A percentile compares a stretch with the other conserved stretches of the same genome.
phyloP scores from a whole-genome alignment of 2,329 filamentous ascomycete genomes.

The Colletotrichum costaricense region DNA sequence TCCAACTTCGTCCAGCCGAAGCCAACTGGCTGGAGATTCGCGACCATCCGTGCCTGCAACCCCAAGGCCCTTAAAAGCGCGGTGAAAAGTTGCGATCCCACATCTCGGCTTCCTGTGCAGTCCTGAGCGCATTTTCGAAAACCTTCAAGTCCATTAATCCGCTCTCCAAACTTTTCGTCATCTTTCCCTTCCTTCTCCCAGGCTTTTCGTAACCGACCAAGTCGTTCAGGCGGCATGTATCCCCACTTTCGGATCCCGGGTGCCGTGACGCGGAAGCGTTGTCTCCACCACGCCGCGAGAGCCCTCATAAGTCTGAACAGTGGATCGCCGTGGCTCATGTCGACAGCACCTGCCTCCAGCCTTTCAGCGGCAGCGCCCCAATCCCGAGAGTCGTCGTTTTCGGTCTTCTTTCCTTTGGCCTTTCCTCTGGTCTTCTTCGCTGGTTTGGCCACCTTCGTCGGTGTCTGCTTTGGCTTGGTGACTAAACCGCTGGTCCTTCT shows the following conservation, averaged over 20 bases:
- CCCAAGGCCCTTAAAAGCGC: conserved; percentile 84
- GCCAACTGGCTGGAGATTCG: conserved; percentile 85
- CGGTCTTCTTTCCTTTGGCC: conserved; percentile 49
- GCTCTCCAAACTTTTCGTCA: conserved; percentile 78
- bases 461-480: conserved; percentile 48
- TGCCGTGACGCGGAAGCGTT: conserved; percentile 80
- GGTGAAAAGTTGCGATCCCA: conserved; percentile 90
- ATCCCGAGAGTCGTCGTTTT: conserved; percentile 60
- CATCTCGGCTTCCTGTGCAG: conserved; percentile 85
- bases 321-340: conserved; percentile 87
- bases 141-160: conserved; percentile 71
- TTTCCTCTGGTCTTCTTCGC: conserved; percentile 48
- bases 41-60: conserved; percentile 84
- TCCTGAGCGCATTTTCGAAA: conserved; percentile 76
- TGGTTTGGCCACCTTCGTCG: conserved; percentile 42
- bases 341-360: conserved; percentile 76
- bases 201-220: conserved; percentile 79
- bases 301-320: conserved; percentile 80
- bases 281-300: conserved; percentile 89
- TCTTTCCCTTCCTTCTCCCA: conserved; percentile 74
- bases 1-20: conserved; percentile 93
- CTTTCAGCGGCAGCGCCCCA: conserved; percentile 79
- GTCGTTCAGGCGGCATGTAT: conserved; percentile 81
- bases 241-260: conserved; percentile 90
- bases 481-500: conserved; percentile 74